phyloP scores from a whole-genome alignment of 2,329 filamentous ascomycete genomes.

The Sclerotiophoma versabilis region DNA sequence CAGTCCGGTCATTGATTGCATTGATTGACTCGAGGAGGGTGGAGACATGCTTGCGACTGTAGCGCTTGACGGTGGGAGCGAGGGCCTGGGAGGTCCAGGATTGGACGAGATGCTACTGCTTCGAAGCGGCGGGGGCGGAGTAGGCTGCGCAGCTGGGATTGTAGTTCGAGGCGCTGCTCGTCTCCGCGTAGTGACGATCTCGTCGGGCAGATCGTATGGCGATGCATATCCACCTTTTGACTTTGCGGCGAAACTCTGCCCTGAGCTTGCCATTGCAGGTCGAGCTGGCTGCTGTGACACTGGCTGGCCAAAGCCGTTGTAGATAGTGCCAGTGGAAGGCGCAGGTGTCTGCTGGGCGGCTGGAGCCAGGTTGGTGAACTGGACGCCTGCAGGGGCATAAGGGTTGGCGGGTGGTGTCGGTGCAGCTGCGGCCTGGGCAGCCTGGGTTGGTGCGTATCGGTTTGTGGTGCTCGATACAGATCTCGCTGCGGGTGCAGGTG shows the following conservation, averaged over 20 bases:
- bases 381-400: conserved; percentile 60
- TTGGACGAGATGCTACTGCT: conserved; percentile 64
- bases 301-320: conserved; percentile 43
- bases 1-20: conserved; percentile 40
- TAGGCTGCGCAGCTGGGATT: conserved; percentile 46
- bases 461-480: conserved; percentile 27
- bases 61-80: conserved; percentile 40
- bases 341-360: conserved; percentile 20
- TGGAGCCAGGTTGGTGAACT: conserved; percentile 57
- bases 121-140: conserved; percentile 65
- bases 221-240: conserved; percentile 91
- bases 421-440: conserved; percentile 30
- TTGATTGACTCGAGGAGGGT: conserved; percentile 50
- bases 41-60: conserved; percentile 49
- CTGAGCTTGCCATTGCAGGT: conserved; percentile 59
- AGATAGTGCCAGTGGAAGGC: conserved; percentile 30
- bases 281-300: conserved; percentile 47
- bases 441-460: conserved; percentile 47
- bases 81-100: conserved; percentile 27
- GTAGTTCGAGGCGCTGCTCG: conserved; percentile 50
- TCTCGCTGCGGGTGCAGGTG: conserved; percentile 29
- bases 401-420: conserved; percentile 46
- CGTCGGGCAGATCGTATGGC: conserved; percentile 93
- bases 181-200: conserved; percentile 76
- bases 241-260: conserved; percentile 88